phyloP scores from a whole-genome alignment of 169 alveolate species.

The Eimeria praecox region DNA sequence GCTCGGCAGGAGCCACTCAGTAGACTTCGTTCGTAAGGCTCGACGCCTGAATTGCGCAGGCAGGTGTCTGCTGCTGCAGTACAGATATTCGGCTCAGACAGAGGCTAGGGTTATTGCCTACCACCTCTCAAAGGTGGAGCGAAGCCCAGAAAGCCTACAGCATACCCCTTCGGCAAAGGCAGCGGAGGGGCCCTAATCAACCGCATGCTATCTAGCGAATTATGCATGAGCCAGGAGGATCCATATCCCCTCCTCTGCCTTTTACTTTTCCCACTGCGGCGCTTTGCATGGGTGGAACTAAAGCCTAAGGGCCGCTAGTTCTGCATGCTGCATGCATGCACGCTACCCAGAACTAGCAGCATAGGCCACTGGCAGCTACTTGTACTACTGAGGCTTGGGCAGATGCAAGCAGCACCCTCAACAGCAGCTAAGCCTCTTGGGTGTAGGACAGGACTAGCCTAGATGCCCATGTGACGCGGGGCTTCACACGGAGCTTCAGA shows the following conservation, averaged over 20 bases:
- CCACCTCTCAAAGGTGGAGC: constrained; percentile 10
- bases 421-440: neutral
- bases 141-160: neutral
- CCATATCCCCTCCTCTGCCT: neutral
- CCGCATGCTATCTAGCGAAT: neutral
- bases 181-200: neutral
- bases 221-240: neutral
- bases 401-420: neutral
- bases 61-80: constrained; percentile 74
- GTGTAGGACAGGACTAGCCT: neutral
- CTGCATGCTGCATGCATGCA: neutral
- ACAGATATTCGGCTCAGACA: constrained; percentile 75
- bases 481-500: neutral
- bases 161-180: neutral
- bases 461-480: neutral
- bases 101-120: constrained; percentile 64
- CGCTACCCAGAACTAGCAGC: too few species aligned
- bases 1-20: constrained; percentile 76
- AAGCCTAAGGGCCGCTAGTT: neutral
- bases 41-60: constrained; percentile 68
- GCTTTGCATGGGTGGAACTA: neutral
- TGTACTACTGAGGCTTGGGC: neutral
- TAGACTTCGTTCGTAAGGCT: constrained; percentile 72
- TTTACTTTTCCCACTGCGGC: neutral
- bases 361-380: neutral